Evolutionary conservation across 129 eudicot genomes (phyloP).

Genomic region (Solidago caesia): DNA sequence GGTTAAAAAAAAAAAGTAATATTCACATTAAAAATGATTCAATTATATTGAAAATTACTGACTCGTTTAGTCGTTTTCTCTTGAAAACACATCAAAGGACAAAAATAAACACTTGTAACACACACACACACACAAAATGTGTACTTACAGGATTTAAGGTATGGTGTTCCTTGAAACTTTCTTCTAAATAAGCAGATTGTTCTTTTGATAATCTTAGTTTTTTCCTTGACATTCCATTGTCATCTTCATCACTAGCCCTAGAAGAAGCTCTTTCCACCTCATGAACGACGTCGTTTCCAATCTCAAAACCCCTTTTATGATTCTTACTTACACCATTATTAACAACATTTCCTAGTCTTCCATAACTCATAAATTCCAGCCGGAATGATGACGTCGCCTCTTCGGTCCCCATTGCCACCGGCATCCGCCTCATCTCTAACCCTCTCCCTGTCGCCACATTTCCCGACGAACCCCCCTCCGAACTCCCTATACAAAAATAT

Average conservation of each 20-base stretch:
- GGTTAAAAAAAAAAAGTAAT: no score
- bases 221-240: conserved; percentile 50
- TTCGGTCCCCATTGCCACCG: conserved; percentile 43
- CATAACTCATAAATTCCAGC: conserved; percentile 45
- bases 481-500: conserved; percentile 47
- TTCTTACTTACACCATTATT: conserved; percentile 35
- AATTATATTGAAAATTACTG: no score
- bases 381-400: conserved; percentile 58
- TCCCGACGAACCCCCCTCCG: conserved; percentile 74
- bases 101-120: background rate
- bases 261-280: conserved; percentile 59
- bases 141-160: conserved; percentile 72
- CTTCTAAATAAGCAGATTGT: conserved; percentile 86
- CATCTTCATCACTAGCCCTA: conserved; percentile 81
- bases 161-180: conserved; percentile 72
- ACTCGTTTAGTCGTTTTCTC: no score
- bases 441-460: conserved; percentile 51
- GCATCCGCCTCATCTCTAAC: conserved; percentile 48
- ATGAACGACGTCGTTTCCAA: conserved; percentile 51
- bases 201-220: conserved; percentile 68
- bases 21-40: no score
- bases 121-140: background rate
- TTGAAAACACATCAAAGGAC: background rate
- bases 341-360: conserved; percentile 32
- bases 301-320: conserved; percentile 31